Base-by-base conservation (phyloP, 352 stramenopile species). In the Phytophthora cactorum region DNA sequence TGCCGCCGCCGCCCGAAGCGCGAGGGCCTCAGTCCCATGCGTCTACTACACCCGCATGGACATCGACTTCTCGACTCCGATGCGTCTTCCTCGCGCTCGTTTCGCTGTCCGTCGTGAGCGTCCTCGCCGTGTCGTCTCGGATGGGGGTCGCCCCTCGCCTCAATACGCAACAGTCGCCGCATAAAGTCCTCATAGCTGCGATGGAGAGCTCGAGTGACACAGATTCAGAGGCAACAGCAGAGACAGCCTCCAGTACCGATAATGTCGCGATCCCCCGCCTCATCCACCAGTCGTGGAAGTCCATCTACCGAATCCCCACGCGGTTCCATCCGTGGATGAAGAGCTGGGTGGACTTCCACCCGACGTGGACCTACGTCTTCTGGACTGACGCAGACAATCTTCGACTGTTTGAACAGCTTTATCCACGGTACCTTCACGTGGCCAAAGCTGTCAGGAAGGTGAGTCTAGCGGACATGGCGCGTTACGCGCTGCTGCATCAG, bases 211-310 rank as follows among this genome's bases (percentile, higher is more conserved):
- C 47, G n/a, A 11, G 22, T 22, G 10, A 5, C 14, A n/a, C 15
- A 4, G n/a, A 53, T 27, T 27, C 14, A 4, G 8, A 36, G 10
- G 10, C 22, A 14, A 15, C 14, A 36, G 50, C 25, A 28, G 34
- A 54, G 15, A 32, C 25, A 25, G 52, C 54, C 36, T 17, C 39
- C 25, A 38, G 14, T 28, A 39, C 27, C 5, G 29, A 43, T 29
- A n/a, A 54, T 8, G 8, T 57, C 31, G 10, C 27, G 5, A 87
- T 90, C 63, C 79, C 79, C 28, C 67, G 38, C 43, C 56, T 90
- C 39, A 84, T 87, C 52, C 79, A 90, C 55, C 79, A 90, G 60
- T 87, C 79, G 14, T 88, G 79, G 75, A 90, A 86, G 52, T 71
- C 52, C 10, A 52, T 57, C 27, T 51, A 73, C 12, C 52, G 61